Evolutionary conservation across 176 grass and related monocot genomes (phyloP).

Genomic region (Hordeum marinum): DNA sequence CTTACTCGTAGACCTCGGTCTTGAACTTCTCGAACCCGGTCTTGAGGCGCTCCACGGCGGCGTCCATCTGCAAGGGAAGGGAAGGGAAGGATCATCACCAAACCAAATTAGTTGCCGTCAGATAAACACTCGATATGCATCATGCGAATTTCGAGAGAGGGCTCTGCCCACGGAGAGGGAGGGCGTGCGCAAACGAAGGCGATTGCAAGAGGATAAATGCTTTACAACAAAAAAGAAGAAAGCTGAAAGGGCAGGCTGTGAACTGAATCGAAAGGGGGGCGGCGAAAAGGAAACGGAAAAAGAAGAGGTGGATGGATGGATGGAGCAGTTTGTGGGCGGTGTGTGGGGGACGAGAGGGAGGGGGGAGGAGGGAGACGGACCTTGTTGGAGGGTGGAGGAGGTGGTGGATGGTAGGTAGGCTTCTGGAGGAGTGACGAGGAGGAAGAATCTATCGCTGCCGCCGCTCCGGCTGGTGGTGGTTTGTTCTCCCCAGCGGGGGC

Average conservation of each 20-base stretch:
- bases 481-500: neutral
- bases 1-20: constrained; percentile 69
- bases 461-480: neutral
- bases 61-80: constrained; percentile 52
- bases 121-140: neutral
- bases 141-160: neutral
- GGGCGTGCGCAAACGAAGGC: constrained; percentile 17
- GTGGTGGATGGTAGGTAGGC: neutral
- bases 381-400: constrained; percentile 14
- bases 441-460: neutral
- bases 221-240: neutral
- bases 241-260: neutral
- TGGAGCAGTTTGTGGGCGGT: neutral
- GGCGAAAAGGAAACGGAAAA: neutral
- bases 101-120: neutral
- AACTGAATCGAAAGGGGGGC: neutral
- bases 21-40: constrained; percentile 83
- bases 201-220: constrained; percentile 18
- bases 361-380: constrained; percentile 18
- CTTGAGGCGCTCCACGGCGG: constrained; percentile 52
- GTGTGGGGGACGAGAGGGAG: neutral
- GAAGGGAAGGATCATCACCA: neutral
- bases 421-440: constrained; percentile 1
- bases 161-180: neutral
- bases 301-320: neutral